phyloP scores from a whole-genome alignment of 768 basidiomycete species.

The Boletellus emodensis region DNA sequence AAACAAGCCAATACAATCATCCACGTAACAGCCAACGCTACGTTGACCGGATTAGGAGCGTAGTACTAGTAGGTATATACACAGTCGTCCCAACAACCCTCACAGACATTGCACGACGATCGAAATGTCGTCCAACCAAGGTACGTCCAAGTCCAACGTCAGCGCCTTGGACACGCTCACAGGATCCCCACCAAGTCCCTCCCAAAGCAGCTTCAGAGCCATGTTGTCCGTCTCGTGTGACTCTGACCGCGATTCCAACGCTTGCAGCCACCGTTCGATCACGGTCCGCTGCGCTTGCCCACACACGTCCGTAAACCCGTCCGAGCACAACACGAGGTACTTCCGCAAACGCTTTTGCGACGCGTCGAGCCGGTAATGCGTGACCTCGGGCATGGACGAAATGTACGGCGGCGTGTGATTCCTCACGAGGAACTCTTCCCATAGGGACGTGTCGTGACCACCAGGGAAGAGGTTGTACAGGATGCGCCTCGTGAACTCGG shows the following conservation, averaged over 20 bases:
- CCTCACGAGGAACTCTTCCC: slow-evolving; percentile 64
- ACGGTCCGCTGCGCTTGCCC: slow-evolving; percentile 44
- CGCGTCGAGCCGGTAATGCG: slow-evolving; percentile 46
- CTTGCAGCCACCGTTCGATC: slow-evolving; percentile 50
- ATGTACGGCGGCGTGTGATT: slow-evolving; percentile 66
- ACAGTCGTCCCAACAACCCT: too few relatives aligned
- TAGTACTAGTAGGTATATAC: not conserved
- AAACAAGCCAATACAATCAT: not conserved
- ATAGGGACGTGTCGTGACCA: slow-evolving; percentile 54
- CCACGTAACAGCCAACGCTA: not conserved
- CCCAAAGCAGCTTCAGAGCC: slow-evolving; percentile 55
- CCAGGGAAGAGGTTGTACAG: slow-evolving; percentile 64
- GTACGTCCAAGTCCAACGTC: slow-evolving; percentile 59
- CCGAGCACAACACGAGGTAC: slow-evolving; percentile 62
- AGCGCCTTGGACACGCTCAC: slow-evolving; percentile 52
- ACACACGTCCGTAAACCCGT: slow-evolving; percentile 64
- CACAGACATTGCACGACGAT: slow-evolving; percentile 60
- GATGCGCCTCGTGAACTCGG: slow-evolving; percentile 60
- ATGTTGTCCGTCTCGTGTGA: slow-evolving; percentile 36
- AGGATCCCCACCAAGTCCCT: slow-evolving; percentile 54
- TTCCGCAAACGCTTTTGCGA: slow-evolving; percentile 32
- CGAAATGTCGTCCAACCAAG: slow-evolving; percentile 68
- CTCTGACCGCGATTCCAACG: slow-evolving; percentile 33
- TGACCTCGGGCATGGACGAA: slow-evolving; percentile 59
- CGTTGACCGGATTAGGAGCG: not conserved